Percentiles rank a stretch among this genome's conserved stretches.
Conservation (phyloP, 2,329 filamentous ascomycete genomes). For the Cercospora sp. region DNA sequence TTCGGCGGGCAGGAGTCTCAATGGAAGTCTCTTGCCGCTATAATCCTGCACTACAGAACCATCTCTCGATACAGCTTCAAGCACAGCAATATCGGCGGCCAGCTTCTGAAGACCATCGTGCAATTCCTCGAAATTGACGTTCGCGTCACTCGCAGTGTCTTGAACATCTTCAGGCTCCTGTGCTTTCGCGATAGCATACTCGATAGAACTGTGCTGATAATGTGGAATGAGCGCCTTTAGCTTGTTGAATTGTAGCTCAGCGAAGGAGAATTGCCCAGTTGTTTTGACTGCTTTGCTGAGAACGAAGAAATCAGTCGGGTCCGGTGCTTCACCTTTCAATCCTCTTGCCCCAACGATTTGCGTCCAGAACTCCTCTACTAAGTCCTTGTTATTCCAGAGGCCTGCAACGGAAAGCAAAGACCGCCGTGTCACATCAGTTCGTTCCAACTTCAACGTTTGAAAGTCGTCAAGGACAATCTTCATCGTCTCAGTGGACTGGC, state of each 20-base stretch:
- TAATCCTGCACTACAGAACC: conserved; percentile 38
- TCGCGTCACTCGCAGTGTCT: background rate
- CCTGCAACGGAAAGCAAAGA: conserved; percentile 40
- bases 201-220: conserved; percentile 6
- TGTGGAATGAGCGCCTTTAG: conserved; percentile 16
- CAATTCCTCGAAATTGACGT: conserved; percentile 12
- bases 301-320: conserved; percentile 32
- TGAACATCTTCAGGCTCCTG: background rate
- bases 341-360: conserved; percentile 30
- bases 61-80: conserved; percentile 28
- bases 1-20: conserved; percentile 37
- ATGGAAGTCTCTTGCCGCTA: conserved; percentile 38
- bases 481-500: conserved; percentile 34
- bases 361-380: conserved; percentile 36
- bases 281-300: conserved; percentile 32
- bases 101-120: conserved; percentile 22
- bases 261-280: conserved; percentile 25
- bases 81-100: conserved; percentile 28
- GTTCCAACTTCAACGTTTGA: conserved; percentile 31
- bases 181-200: conserved; percentile 17
- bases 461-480: conserved; percentile 35
- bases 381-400: conserved; percentile 32
- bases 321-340: conserved; percentile 16
- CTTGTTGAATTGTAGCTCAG: conserved; percentile 24
- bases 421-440: conserved; percentile 38